Evolutionary conservation across 2,329 filamentous ascomycete genomes (phyloP).

Genomic region (Cadophora sp.): DNA sequence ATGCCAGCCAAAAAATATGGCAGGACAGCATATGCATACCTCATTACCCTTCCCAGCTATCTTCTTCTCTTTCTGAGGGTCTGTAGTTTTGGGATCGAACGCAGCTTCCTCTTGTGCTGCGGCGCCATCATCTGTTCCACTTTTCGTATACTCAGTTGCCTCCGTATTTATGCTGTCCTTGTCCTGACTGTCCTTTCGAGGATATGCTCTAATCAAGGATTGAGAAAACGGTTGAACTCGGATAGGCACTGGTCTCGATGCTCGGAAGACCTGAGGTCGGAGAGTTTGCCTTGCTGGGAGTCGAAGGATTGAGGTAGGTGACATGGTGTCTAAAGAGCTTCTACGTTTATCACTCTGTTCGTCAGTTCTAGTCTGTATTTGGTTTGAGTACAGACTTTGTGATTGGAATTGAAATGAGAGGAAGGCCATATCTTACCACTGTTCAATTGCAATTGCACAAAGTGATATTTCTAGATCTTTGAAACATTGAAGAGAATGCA

Average conservation of each 20-base stretch:
- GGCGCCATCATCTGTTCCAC: slow-evolving; percentile 66
- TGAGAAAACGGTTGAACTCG: slow-evolving; percentile 8
- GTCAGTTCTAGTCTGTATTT: neutral
- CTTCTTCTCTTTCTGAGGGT: slow-evolving; percentile 65
- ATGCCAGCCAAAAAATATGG: neutral
- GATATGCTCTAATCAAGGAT: neutral
- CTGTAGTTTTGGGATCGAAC: slow-evolving; percentile 72
- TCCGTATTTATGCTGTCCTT: slow-evolving; percentile 70
- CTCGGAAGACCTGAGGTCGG: slow-evolving; percentile 2
- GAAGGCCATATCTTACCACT: neutral
- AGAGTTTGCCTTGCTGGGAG: neutral
- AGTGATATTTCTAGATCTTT: neutral
- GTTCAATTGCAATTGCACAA: neutral
- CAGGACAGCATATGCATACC: slow-evolving; percentile 13
- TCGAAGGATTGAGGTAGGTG: slow-evolving; percentile 12
- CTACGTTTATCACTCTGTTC: neutral
- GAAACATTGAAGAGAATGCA: neutral
- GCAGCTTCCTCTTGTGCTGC: slow-evolving; percentile 64
- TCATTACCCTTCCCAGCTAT: slow-evolving; percentile 48
- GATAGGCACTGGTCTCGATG: neutral
- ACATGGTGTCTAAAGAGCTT: neutral
- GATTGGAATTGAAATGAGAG: neutral
- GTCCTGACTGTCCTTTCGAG: slow-evolving; percentile 57
- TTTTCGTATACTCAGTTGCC: slow-evolving; percentile 70
- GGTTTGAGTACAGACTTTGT: neutral